Percentiles rank a stretch among this genome's conserved stretches.
These are phyloP conservation scores for Pseudodiploospora longispora DNA, from an alignment of 2,329 filamentous ascomycete species.

Conservation along the genomic window DNA sequence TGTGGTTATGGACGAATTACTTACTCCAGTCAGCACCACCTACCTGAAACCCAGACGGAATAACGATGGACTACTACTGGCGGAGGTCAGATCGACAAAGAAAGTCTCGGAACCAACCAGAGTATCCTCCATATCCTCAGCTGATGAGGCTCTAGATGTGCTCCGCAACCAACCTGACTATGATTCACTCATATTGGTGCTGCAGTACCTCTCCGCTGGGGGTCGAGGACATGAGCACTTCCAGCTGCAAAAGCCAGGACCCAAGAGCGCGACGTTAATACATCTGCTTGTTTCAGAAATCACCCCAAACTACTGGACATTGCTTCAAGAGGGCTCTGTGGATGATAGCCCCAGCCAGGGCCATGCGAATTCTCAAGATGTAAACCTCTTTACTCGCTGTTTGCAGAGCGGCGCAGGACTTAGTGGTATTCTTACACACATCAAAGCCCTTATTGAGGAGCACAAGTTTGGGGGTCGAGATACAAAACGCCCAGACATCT, in stretches of 20 bases:
- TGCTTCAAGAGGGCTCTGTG: conserved; percentile 42
- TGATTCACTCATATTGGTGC: conserved; percentile 41
- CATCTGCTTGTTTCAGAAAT: conserved; percentile 67
- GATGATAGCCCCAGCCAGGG: conserved; percentile 6
- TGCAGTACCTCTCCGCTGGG: conserved; percentile 42
- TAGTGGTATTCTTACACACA: conserved; percentile 64
- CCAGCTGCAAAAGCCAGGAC: conserved; percentile 40
- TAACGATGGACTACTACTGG: conserved; percentile 28
- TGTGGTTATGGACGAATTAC: conserved; percentile 44
- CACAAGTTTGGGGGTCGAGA: conserved; percentile 31
- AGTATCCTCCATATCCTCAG: conserved; percentile 17
- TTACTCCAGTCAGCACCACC: conserved; percentile 46
- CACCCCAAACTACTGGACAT: conserved; percentile 73
- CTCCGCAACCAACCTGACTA: conserved; percentile 57
- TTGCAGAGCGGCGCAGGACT: conserved; percentile 69
- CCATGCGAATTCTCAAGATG: conserved; percentile 23
- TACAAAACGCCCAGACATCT: conserved; percentile 31
- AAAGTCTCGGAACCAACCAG: conserved; percentile 3
- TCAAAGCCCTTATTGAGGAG: conserved; percentile 54
- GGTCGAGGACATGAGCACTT: conserved; percentile 13
- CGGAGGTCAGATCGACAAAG: conserved; percentile 23
- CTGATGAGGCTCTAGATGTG: conserved; percentile 48
- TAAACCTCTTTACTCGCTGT: conserved; percentile 50
- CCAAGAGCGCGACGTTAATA: conserved; percentile 65
- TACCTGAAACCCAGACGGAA: conserved; percentile 32